Evolutionary conservation across 2,329 filamentous ascomycete genomes (phyloP), one percentile per base, ranked within the genome.

Genomic region (Grosmannia penicillata): DNA sequence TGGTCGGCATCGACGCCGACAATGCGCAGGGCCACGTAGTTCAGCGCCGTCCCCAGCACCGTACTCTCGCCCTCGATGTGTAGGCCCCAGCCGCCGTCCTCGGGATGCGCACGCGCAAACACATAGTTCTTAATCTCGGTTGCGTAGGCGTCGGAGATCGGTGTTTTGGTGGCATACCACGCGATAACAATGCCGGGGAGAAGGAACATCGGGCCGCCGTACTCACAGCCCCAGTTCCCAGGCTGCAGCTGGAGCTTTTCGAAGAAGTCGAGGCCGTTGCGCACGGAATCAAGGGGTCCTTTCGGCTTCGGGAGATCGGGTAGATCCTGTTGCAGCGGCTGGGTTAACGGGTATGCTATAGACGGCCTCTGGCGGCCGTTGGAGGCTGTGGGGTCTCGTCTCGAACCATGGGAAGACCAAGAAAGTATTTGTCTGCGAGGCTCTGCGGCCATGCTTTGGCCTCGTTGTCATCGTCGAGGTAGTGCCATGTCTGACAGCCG

Each of bases 211-310:
- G 91, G 91, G 0, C 91, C 91, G 39, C 91, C 91, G 61, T 98
- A 98, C 56, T 98, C 91, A 62, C 89, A 96, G 6, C 70, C 91
- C 91, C 91, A 98, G 53, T 95, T 84, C 6, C 91, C 91, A 1
- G 84, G 80, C 13, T 80, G 76, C 1, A 95, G 68, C 56, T 98
- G 91, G 19, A 96, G 72, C 45, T 89, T 73, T 41, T 87, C 82
- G 62, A 93, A 94, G 65, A 94, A 96, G 4, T 72, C 65, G 38
- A 96, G 68, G 27, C 81, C 86, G 61, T 98, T 98, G 43, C 70
- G 66, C 4, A 84, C 85, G 5, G 84, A 68, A 47, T 91, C 74
- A 40, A 91, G 66, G 6, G 89, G 79, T 4, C 67, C 86, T 44
- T 75, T 73, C 4, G 89, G 67, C 41, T 68, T 63, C 18, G 78